Percentiles rank a stretch among this genome's conserved stretches.
Conservation (phyloP, 768 basidiomycete species). For the Pulveroboletus ravenelii region DNA sequence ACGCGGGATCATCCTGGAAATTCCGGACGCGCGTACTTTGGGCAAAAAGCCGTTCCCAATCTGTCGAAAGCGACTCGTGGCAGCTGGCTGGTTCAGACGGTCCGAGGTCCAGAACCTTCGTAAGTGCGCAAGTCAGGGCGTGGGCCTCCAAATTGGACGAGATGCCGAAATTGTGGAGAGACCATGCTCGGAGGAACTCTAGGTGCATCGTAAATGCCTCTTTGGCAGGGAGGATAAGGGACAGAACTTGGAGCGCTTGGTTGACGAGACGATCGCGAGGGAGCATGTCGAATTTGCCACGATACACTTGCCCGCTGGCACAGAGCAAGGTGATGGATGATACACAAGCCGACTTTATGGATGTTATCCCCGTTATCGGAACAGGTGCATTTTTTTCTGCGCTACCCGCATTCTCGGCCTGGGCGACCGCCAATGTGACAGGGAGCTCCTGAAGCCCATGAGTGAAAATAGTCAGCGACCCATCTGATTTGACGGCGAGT, state of each 20-base stretch:
- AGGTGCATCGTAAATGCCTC: constrained; percentile 53
- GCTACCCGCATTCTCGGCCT: constrained; percentile 1
- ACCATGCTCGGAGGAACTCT: constrained; percentile 57
- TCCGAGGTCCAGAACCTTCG: constrained; percentile 39
- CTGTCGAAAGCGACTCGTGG: constrained; percentile 12
- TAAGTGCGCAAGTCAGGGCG: constrained; percentile 51
- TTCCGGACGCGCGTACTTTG: constrained; percentile 40
- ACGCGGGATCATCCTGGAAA: constrained; percentile 57
- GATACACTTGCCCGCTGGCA: constrained; percentile 43
- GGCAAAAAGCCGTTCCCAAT: constrained; percentile 48
- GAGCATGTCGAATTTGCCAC: constrained; percentile 50
- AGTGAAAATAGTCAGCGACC: constrained; percentile 53
- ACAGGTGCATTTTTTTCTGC: background rate
- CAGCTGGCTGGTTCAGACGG: constrained; percentile 25
- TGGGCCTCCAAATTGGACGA: constrained; percentile 51
- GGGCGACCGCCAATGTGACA: constrained; percentile 28
- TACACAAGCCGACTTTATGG: constrained; percentile 44
- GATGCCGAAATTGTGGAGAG: constrained; percentile 37
- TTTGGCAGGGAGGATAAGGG: constrained; percentile 54
- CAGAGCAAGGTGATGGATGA: constrained; percentile 53
- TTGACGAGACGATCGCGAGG: constrained; percentile 53
- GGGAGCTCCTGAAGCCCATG: constrained; percentile 51
- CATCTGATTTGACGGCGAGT: constrained; percentile 55
- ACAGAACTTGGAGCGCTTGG: constrained; percentile 58
- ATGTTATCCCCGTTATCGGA: constrained; percentile 34